These are phyloP conservation scores for Chiua sp. DNA, from an alignment of 1,284 basidiomycete genomes.

Conservation along the genomic window DNA sequence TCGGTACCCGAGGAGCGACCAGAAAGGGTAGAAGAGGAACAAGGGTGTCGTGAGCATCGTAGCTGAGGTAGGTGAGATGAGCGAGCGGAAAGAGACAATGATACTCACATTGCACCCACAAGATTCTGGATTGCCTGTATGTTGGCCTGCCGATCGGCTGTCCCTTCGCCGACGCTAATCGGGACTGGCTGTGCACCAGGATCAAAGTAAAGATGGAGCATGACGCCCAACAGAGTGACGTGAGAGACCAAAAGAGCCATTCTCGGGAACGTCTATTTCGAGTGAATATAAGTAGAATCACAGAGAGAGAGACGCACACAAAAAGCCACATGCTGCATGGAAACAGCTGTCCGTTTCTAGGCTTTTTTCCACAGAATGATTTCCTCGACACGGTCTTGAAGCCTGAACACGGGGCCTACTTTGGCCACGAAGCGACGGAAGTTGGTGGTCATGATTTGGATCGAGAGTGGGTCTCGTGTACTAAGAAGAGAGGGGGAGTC, in stretches of 20 bases:
- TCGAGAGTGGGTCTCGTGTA: slow-evolving; percentile 66
- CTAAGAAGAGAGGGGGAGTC: slow-evolving; percentile 42
- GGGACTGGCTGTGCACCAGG: slow-evolving; percentile 39
- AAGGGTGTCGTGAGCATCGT: slow-evolving; percentile 51
- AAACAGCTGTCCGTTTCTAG: slow-evolving; percentile 64
- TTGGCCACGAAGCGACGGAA: slow-evolving; percentile 74
- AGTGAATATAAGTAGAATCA: background rate
- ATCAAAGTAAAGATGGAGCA: slow-evolving; percentile 62
- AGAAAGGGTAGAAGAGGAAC: slow-evolving; percentile 35
- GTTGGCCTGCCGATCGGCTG: slow-evolving; percentile 77
- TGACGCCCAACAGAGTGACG: slow-evolving; percentile 53
- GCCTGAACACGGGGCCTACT: slow-evolving; percentile 75
- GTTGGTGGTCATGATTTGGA: slow-evolving; percentile 73
- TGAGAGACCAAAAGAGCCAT: slow-evolving; percentile 71
- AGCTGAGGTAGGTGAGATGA: slow-evolving; percentile 38
- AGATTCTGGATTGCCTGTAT: slow-evolving; percentile 82
- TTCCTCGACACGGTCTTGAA: slow-evolving; percentile 79
- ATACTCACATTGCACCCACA: slow-evolving; percentile 73
- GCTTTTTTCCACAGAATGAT: slow-evolving; percentile 74
- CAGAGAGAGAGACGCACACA: slow-evolving; percentile 55
- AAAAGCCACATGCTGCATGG: slow-evolving; percentile 70
- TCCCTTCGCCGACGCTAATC: slow-evolving; percentile 54
- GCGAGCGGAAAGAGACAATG: background rate
- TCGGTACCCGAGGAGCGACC: slow-evolving; percentile 38
- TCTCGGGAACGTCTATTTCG: slow-evolving; percentile 63